phyloP scores from a whole-genome alignment of 176 grass and related monocot species.

The Aegilops tauschii region DNA sequence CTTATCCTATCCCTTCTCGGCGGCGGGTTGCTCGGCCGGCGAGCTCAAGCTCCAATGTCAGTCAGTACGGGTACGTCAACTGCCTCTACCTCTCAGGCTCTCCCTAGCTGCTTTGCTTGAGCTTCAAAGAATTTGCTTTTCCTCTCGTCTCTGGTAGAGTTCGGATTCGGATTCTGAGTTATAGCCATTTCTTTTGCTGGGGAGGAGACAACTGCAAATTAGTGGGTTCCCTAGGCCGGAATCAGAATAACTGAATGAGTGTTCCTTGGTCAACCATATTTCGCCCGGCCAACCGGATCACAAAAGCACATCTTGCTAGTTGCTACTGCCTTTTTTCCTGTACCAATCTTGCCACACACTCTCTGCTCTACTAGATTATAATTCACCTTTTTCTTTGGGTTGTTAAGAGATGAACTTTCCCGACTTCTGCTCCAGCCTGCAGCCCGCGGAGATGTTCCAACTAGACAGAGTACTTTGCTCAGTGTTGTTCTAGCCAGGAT shows the following conservation, averaged over 20 bases:
- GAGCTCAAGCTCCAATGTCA: background rate
- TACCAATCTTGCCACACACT: background rate
- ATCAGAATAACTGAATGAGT: background rate
- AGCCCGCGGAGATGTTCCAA: background rate
- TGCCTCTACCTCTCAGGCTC: background rate
- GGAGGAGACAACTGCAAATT: background rate
- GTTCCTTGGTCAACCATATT: background rate
- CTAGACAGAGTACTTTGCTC: background rate
- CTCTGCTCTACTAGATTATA: background rate
- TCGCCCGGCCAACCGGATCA: background rate
- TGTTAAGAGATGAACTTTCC: background rate
- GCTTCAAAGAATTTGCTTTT: background rate
- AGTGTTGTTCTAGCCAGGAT: background rate
- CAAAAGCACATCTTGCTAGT: too few species aligned
- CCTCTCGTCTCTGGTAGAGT: background rate
- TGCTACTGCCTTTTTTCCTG: too few species aligned
- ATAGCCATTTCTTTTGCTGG: constrained; percentile 2
- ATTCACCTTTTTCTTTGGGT: background rate
- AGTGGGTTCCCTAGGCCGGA: background rate
- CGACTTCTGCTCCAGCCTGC: background rate
- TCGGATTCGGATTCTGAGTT: background rate
- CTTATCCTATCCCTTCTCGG: background rate
- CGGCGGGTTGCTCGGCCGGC: background rate
- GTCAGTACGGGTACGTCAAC: background rate
- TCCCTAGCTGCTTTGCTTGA: too few species aligned